phyloP scores from a whole-genome alignment of 2,329 filamentous ascomycete genomes.

The Diaporthe sp. region DNA sequence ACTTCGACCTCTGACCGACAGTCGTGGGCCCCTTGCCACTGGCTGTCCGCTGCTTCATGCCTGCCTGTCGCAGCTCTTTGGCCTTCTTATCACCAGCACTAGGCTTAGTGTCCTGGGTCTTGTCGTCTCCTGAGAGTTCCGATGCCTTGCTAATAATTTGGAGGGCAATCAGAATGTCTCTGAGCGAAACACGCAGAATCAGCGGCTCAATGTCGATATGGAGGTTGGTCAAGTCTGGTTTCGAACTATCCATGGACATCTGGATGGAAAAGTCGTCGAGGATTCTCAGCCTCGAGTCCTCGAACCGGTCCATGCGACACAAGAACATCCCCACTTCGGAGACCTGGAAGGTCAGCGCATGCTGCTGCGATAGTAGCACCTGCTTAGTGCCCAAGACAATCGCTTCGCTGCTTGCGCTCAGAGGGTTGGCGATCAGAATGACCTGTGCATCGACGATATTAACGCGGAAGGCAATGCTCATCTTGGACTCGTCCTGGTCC shows the following conservation, averaged over 20 bases:
- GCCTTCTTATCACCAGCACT: constrained; percentile 67
- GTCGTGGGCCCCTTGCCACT: constrained; percentile 70
- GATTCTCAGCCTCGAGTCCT: constrained; percentile 89
- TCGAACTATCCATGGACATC: constrained; percentile 83
- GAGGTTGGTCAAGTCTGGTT: constrained; percentile 78
- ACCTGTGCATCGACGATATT: constrained; percentile 97
- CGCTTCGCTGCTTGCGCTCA: constrained; percentile 90
- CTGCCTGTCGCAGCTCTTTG: constrained; percentile 63
- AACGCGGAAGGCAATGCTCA: constrained; percentile 87
- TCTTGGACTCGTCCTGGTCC: constrained; percentile 59
- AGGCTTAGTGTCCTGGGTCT: constrained; percentile 49
- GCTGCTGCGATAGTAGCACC: constrained; percentile 91
- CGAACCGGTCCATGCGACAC: constrained; percentile 98
- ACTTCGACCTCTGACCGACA: constrained; percentile 55
- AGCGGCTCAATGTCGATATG: constrained; percentile 91
- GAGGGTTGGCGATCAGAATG: constrained; percentile 94
- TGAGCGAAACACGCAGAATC: constrained; percentile 88
- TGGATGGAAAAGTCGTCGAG: constrained; percentile 97
- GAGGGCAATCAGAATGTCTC: constrained; percentile 93
- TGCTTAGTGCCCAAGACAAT: constrained; percentile 97
- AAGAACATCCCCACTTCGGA: constrained; percentile 98
- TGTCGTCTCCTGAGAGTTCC: constrained; percentile 78
- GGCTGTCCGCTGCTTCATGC: constrained; percentile 67
- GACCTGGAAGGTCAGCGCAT: constrained; percentile 92
- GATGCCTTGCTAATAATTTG: constrained; percentile 94